A percentile compares a stretch with the other conserved stretches of the same genome.
Evolutionary conservation across 2,329 filamentous ascomycete genomes (phyloP).

Genomic region (Diaporthe velutina): DNA sequence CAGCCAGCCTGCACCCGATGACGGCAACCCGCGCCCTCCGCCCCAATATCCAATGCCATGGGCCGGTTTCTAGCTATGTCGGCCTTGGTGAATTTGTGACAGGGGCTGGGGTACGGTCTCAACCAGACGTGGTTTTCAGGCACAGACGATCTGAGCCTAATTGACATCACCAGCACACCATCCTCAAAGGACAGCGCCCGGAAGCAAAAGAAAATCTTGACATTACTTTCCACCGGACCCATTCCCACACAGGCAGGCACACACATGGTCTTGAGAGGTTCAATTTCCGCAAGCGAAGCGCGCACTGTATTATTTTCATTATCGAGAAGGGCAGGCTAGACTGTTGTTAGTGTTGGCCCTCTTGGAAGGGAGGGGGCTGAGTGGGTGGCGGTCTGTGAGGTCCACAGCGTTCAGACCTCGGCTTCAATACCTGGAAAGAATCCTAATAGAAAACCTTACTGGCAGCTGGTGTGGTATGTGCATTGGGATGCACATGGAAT

Average conservation of each 20-base stretch:
- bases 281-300: constrained; percentile 9
- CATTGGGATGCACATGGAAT: not conserved
- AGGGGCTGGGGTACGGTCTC: not conserved
- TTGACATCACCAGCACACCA: not conserved
- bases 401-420: not conserved
- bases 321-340: not conserved
- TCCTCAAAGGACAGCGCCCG: not conserved
- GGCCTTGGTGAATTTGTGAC: not conserved
- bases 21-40: not conserved
- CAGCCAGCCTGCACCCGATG: not conserved
- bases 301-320: not conserved
- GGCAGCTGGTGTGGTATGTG: not conserved
- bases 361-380: not conserved
- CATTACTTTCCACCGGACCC: not conserved
- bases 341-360: not conserved
- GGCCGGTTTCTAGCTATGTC: constrained; percentile 1
- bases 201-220: not conserved
- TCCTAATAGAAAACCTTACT: not conserved
- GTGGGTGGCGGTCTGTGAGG: not conserved
- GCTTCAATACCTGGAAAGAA: not conserved
- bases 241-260: not conserved
- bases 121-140: not conserved
- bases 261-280: not conserved
- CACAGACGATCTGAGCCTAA: not conserved
- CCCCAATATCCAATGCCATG: not conserved